Evolutionary conservation across 1,284 basidiomycete genomes (phyloP), one percentile per base, ranked within the genome.

Genomic region (Gomphus bonarii): DNA sequence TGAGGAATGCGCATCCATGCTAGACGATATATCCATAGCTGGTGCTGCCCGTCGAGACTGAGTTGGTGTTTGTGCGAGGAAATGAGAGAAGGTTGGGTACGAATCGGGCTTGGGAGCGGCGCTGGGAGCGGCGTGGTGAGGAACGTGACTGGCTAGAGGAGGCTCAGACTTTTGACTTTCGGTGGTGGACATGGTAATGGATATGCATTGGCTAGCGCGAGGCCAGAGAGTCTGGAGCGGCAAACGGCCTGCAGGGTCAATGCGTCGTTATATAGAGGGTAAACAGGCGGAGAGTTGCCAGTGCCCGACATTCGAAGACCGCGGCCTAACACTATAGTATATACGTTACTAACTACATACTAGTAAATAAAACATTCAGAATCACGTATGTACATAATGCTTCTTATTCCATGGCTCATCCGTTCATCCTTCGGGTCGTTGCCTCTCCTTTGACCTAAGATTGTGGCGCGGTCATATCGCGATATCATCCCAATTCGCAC

Each of bases 1-100:
- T 12, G 66, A 63, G 20, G 65, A 57, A 12, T 43, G 65, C 50
- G 71, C 63, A 57, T 78, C 75, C 72, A 78, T 75, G 28, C 72
- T 60, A 31, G 67, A 63, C 58, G 42, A 44, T 3, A 73, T 65
- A 60, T 72, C 70, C 40, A 65, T 60, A 48, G 70, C 51, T 44
- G 67, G 58, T 18, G 69, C 50, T 38, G 65, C 61, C 18, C 25
- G 52, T 22, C 28, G 52, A 40, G 52, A 14, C 28, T 33, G 52
- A 3, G 36, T 20, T 18, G 72, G 62, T 57, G 72, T 66, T 52
- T 67, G 52, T 53, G 73, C 65, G 33, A 73, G 58, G 56, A 75
- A 64, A 58, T 77, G 76, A 67, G 77, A 71, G 47, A 71, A 56
- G 47, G 71, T 61, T 35, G 69, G 44, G 30, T 31, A 51, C 36